Percentiles rank a stretch among this genome's conserved stretches.
phyloP scores from a whole-genome alignment of 1,139 yeast species.

The Sugiyamaella castrensis region DNA sequence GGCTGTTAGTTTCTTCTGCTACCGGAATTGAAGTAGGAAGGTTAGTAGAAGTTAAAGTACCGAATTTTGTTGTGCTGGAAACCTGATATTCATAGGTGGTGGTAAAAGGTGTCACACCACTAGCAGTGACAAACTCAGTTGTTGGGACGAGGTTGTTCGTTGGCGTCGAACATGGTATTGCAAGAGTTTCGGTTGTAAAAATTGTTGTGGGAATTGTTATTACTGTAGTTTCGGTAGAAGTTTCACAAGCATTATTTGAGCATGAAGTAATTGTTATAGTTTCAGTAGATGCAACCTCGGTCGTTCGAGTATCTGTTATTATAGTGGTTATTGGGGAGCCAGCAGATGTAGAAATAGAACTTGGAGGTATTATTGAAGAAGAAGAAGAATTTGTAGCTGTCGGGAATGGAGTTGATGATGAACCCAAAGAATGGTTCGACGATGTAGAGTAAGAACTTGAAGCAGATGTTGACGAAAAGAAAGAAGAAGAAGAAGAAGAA shows the following conservation, averaged over 20 bases:
- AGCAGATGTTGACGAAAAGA: not conserved
- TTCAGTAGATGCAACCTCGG: not conserved
- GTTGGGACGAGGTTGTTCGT: too few relatives aligned
- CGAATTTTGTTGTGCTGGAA: not conserved
- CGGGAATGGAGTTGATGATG: not conserved
- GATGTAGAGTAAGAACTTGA: not conserved
- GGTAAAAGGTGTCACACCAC: not conserved
- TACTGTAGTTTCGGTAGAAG: not conserved
- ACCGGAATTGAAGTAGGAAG: not conserved
- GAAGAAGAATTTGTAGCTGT: not conserved
- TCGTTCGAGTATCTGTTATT: not conserved
- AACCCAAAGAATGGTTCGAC: too few relatives aligned
- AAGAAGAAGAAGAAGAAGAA: not conserved
- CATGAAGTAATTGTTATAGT: not conserved
- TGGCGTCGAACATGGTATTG: not conserved
- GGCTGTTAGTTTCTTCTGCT: not conserved
- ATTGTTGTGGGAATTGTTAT: not conserved
- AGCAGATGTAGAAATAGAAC: not conserved
- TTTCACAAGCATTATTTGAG: not conserved
- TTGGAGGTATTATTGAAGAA: not conserved
- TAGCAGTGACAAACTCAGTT: not conserved
- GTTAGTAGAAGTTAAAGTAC: not conserved
- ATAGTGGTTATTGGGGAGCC: not conserved
- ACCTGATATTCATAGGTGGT: not conserved
- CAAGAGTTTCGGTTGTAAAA: constrained; percentile 1